Percentiles rank a stretch among this genome's conserved stretches.
These are phyloP conservation scores for Penicillium arizonense DNA, from an alignment of 495 filamentous ascomycete species.

Conservation along the genomic window DNA sequence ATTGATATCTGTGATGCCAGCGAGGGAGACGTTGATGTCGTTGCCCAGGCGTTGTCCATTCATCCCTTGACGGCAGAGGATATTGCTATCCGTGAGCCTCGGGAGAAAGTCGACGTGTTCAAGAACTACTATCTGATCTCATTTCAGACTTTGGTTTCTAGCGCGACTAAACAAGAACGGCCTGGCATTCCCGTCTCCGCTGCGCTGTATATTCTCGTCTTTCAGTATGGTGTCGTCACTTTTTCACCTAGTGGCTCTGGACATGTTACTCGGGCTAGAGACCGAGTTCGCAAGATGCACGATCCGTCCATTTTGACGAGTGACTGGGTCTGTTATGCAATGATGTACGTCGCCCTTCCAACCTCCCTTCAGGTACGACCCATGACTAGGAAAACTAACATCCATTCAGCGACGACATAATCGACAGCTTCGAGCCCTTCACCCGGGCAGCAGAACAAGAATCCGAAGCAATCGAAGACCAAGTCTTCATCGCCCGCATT, in stretches of 20 bases:
- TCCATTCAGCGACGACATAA: conserved; percentile 75
- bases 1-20: conserved; percentile 83
- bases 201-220: conserved; percentile 90
- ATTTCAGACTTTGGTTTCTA: conserved; percentile 79
- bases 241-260: conserved; percentile 77
- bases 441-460: conserved; percentile 74
- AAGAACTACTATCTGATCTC: conserved; percentile 91
- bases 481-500: conserved; percentile 79
- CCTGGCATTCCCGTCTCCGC: conserved; percentile 65
- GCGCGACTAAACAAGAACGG: conserved; percentile 57
- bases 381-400: conserved; percentile 13
- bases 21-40: conserved; percentile 72
- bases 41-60: conserved; percentile 81
- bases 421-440: conserved; percentile 84
- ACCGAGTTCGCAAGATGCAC: conserved; percentile 78
- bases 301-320: conserved; percentile 82
- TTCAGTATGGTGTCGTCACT: conserved; percentile 84
- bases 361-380: background rate
- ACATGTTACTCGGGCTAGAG: conserved; percentile 76
- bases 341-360: conserved; percentile 64
- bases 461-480: conserved; percentile 87
- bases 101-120: conserved; percentile 96
- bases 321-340: conserved; percentile 96
- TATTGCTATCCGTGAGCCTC: conserved; percentile 82
- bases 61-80: conserved; percentile 92